phyloP scores from a whole-genome alignment of 2,329 filamentous ascomycete genomes.

The Hypoxylon sp. region DNA sequence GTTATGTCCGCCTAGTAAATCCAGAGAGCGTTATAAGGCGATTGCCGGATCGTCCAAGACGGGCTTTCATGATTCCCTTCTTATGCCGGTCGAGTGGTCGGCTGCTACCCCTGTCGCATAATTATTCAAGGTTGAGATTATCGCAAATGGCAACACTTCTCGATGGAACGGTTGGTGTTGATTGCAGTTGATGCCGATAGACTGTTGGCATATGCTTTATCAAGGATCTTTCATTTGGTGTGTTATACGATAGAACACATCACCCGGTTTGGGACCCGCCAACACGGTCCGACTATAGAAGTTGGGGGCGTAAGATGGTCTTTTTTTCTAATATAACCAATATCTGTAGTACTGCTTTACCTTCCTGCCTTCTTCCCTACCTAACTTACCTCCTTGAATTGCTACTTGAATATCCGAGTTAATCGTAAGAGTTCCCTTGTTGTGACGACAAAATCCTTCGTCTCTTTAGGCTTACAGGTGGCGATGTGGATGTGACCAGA shows the following conservation, averaged over 20 bases:
- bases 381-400: no score
- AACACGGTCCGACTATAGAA: slow-evolving; percentile 8
- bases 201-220: neutral
- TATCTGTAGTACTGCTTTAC: neutral
- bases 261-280: neutral
- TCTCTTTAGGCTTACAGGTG: no score
- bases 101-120: neutral
- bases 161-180: neutral
- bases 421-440: no score
- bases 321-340: neutral
- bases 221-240: neutral
- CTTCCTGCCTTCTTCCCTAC: no score
- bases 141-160: no score
- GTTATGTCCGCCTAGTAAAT: no score
- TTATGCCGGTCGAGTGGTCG: slow-evolving; percentile 2
- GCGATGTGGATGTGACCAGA: no score
- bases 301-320: neutral
- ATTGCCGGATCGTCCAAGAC: slow-evolving; percentile 1
- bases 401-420: no score
- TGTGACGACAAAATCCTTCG: no score
- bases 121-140: neutral
- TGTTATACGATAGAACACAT: neutral
- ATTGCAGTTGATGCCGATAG: neutral
- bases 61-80: neutral
- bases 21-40: neutral